Evolutionary conservation across 768 basidiomycete genomes (phyloP).

Genomic region (Hortiboletus campestris): DNA sequence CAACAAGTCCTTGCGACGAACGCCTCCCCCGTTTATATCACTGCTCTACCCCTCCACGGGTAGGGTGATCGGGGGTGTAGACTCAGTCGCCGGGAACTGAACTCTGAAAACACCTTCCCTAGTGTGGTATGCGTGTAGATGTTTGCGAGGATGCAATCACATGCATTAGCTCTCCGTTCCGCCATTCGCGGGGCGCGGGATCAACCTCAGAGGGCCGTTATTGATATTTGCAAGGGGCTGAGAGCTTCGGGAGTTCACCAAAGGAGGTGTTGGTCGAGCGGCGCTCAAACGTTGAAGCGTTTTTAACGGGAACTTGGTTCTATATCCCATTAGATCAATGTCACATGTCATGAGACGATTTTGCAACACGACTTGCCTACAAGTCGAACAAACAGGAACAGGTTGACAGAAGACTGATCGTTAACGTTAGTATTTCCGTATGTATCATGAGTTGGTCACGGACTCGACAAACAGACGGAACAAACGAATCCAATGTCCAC

Average conservation of each 20-base stretch:
- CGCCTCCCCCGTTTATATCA: slow-evolving; percentile 52
- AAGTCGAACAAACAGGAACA: slow-evolving; percentile 90
- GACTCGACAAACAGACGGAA: slow-evolving; percentile 97
- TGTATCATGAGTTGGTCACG: slow-evolving; percentile 28
- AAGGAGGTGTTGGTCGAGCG: slow-evolving; percentile 43
- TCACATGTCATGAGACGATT: background rate
- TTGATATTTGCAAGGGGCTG: slow-evolving; percentile 35
- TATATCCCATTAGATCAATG: slow-evolving; percentile 30
- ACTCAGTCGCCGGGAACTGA: background rate
- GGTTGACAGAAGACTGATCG: slow-evolving; percentile 87
- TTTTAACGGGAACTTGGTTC: slow-evolving; percentile 94
- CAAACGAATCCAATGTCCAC: slow-evolving; percentile 97
- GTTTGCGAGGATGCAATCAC: background rate
- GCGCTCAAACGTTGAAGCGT: slow-evolving; percentile 81
- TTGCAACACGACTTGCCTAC: slow-evolving; percentile 58
- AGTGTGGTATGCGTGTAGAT: background rate
- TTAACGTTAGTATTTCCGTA: slow-evolving; percentile 8
- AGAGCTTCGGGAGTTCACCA: slow-evolving; percentile 27
- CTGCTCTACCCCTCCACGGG: slow-evolving; percentile 43
- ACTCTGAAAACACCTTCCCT: background rate
- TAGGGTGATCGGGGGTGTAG: slow-evolving; percentile 3
- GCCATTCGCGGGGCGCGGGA: slow-evolving; percentile 15
- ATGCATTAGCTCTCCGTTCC: slow-evolving; percentile 15
- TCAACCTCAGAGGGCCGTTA: slow-evolving; percentile 27
- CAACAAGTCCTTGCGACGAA: slow-evolving; percentile 11